A percentile compares a stretch with the other conserved stretches of the same genome.
Evolutionary conservation across 2,329 filamentous ascomycete species (phyloP).

Genomic region (Colletotrichum karsti): DNA sequence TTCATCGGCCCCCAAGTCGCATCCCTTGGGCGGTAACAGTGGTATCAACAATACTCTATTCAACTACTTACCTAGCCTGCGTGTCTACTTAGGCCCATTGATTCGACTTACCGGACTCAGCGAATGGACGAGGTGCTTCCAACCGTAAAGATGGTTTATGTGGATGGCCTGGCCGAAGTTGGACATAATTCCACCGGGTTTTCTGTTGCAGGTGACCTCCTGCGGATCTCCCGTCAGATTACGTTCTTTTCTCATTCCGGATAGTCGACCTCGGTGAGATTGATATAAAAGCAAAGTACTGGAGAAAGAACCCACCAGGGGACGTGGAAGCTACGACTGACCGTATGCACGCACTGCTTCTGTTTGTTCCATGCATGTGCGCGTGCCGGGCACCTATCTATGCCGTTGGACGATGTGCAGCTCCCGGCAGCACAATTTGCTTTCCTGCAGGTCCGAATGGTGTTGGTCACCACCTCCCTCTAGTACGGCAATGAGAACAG

Average conservation of each 20-base stretch:
- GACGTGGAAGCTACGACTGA: not conserved
- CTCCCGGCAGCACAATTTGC: slow-evolving; percentile 2
- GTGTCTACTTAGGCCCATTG: not conserved
- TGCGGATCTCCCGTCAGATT: not conserved
- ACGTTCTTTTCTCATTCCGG: not conserved
- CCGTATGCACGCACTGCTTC: not conserved
- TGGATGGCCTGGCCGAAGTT: not conserved
- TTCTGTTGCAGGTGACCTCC: slow-evolving; percentile 1
- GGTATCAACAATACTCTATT: not conserved
- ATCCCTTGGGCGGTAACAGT: slow-evolving; percentile 19
- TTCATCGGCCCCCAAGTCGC: slow-evolving; percentile 28
- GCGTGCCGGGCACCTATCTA: not conserved
- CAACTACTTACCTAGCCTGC: not conserved
- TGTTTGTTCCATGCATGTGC: not conserved
- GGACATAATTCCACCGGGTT: not conserved
- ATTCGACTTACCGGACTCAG: not conserved
- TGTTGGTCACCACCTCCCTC: not conserved
- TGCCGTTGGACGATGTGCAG: not conserved
- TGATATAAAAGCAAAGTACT: not conserved
- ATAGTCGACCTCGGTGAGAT: not conserved
- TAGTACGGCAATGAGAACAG: not conserved
- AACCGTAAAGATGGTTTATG: not conserved
- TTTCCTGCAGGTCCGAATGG: slow-evolving; percentile 9
- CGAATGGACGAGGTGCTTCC: not conserved
- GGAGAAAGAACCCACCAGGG: not conserved